phyloP scores from a whole-genome alignment of 306 rosid genomes.

The peach (Prunus persica) region Prunus_persica_NCBIv2 NC_034012.1:7137001-7137500 shows the following conservation, averaged over 20 bases:
- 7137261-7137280: neutral
- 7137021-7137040: neutral
- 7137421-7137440: neutral
- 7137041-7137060: slow-evolving; percentile 15
- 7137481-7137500: neutral
- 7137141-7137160: slow-evolving; percentile 9
- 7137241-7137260: too few relatives aligned
- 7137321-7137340: neutral
- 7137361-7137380: neutral
- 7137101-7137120: neutral
- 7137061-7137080: neutral
- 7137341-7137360: neutral
- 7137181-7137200: neutral
- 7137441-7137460: neutral
- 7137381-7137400: neutral
- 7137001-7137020: neutral
- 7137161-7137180: neutral
- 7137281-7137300: neutral
- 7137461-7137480: neutral
- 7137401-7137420: neutral
- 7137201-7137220: neutral
- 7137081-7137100: neutral
- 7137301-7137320: neutral
- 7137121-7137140: neutral
- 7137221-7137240: neutral